phyloP scores from a whole-genome alignment of 2,329 filamentous ascomycete genomes.

The Exophiala viscosa region DNA sequence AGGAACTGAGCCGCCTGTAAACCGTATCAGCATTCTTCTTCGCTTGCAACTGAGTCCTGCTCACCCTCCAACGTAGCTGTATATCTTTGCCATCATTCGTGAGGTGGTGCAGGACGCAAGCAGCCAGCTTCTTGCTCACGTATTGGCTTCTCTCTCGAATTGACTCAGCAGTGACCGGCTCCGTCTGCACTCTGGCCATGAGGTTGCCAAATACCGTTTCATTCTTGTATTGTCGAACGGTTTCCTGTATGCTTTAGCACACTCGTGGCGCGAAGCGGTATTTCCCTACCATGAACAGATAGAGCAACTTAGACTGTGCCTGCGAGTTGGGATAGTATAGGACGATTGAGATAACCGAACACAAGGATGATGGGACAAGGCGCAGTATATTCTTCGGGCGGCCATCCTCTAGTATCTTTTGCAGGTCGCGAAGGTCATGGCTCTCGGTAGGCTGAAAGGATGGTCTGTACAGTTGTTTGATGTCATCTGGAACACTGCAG shows the following conservation, averaged over 20 bases:
- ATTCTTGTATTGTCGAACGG: conserved; percentile 11
- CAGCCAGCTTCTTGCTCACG: conserved; percentile 7
- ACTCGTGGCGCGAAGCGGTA: background rate
- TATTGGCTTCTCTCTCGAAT: conserved; percentile 5
- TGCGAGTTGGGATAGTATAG: conserved; percentile 19
- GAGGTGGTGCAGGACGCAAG: conserved; percentile 10
- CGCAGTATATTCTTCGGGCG: conserved; percentile 14
- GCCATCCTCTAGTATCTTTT: conserved; percentile 12
- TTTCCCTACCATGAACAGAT: conserved; percentile 20
- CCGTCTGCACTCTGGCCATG: conserved; percentile 1
- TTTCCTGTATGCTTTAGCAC: conserved; percentile 6
- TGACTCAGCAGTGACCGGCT: background rate
- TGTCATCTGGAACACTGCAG: conserved; percentile 12
- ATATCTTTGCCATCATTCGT: conserved; percentile 7
- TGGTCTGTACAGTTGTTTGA: conserved; percentile 9
- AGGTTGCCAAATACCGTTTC: background rate
- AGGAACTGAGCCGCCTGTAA: conserved; percentile 12
- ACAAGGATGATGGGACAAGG: conserved; percentile 17
- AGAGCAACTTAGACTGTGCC: conserved; percentile 18
- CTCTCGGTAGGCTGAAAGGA: conserved; percentile 10
- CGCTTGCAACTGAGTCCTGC: background rate
- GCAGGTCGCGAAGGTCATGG: conserved; percentile 11
- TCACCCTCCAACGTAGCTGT: conserved; percentile 11
- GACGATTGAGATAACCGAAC: conserved; percentile 15
- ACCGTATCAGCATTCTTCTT: background rate